Evolutionary conservation across 2,329 filamentous ascomycete species (phyloP).

Genomic region (Emmonsia crescens): DNA sequence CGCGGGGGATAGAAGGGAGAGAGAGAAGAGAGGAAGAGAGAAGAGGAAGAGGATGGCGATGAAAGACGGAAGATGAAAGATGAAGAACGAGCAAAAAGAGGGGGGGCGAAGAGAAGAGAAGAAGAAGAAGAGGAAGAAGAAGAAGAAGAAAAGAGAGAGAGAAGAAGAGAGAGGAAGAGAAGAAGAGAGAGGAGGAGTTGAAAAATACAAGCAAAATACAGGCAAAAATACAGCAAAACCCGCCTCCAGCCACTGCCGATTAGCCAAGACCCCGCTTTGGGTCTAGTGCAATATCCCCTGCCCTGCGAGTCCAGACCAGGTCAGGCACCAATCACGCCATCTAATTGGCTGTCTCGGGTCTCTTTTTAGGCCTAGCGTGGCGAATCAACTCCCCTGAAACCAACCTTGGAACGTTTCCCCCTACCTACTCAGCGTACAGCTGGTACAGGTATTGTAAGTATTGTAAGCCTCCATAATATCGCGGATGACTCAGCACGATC

Average conservation of each 20-base stretch:
- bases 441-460: neutral
- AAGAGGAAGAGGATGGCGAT: slow-evolving; percentile 8
- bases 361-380: neutral
- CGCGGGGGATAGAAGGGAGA: slow-evolving; percentile 10
- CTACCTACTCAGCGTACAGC: neutral
- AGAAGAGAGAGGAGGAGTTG: slow-evolving; percentile 13
- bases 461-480: no score
- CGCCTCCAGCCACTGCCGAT: neutral
- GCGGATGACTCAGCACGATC: neutral
- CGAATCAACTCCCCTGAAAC: neutral
- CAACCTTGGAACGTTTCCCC: neutral
- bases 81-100: slow-evolving; percentile 20
- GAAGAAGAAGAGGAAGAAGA: slow-evolving; percentile 15
- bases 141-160: slow-evolving; percentile 17
- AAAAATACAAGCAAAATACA: slow-evolving; percentile 2
- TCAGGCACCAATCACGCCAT: neutral
- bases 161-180: slow-evolving; percentile 15
- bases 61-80: slow-evolving; percentile 8
- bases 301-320: neutral
- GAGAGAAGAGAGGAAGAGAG: slow-evolving; percentile 7
- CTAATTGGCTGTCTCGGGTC: neutral
- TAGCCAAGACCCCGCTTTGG: neutral
- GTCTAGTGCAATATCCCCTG: neutral
- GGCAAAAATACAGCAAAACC: neutral
- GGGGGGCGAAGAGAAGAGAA: slow-evolving; percentile 14